These are phyloP conservation scores for Paraleonurus japonicus DNA, from an alignment of 257 asterid species.

Conservation along the genomic window DNA sequence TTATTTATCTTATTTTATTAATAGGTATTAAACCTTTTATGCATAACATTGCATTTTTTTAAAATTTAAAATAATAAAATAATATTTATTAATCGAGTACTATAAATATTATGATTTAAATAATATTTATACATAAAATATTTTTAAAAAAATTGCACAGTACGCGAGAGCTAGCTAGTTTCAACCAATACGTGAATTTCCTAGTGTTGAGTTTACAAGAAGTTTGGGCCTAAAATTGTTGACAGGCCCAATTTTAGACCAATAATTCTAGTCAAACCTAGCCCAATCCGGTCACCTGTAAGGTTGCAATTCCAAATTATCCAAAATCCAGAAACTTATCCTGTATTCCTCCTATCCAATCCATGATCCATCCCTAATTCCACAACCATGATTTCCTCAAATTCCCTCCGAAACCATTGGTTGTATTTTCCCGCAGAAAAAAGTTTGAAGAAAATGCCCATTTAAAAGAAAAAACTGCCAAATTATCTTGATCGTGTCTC, in stretches of 20 bases:
- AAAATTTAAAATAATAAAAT: too few relatives aligned
- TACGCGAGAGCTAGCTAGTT: too few relatives aligned
- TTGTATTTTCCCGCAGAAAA: neutral
- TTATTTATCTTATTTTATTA: too few relatives aligned
- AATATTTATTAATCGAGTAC: too few relatives aligned
- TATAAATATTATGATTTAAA: too few relatives aligned
- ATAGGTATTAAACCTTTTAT: too few relatives aligned
- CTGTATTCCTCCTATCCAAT: neutral
- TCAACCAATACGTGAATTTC: too few relatives aligned
- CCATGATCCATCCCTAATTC: neutral
- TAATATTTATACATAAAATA: too few relatives aligned
- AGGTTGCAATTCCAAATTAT: constrained; percentile 13
- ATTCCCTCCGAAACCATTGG: constrained; percentile 20
- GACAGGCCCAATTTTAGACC: neutral
- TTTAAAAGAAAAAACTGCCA: neutral
- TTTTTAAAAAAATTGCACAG: too few relatives aligned
- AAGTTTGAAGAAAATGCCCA: constrained; percentile 2
- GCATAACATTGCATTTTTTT: too few relatives aligned
- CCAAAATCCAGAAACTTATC: constrained; percentile 29
- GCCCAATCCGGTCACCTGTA: neutral
- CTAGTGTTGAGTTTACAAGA: too few relatives aligned
- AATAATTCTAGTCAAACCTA: neutral
- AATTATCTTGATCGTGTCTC: neutral
- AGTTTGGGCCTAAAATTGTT: neutral
- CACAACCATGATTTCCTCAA: neutral